phyloP scores from a whole-genome alignment of 2,329 filamentous ascomycete genomes.

The Chaetomium strumarium region DNA sequence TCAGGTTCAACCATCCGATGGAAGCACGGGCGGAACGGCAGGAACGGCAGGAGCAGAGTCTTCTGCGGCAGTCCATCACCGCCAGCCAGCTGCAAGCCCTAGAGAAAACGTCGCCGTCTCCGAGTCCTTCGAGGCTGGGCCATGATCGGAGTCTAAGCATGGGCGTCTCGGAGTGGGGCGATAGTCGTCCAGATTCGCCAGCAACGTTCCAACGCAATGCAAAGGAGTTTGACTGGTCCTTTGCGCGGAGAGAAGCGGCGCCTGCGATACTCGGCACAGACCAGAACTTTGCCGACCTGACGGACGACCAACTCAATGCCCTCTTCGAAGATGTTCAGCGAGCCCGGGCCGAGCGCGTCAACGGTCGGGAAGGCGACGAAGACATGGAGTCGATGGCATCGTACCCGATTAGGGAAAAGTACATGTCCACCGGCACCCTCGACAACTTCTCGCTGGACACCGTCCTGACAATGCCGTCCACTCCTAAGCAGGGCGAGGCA shows the following conservation, averaged over 20 bases:
- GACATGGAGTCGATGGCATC: slow-evolving; percentile 86
- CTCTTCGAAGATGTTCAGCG: slow-evolving; percentile 92
- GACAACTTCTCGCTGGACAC: slow-evolving; percentile 97
- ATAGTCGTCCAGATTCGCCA: slow-evolving; percentile 75
- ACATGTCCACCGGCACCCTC: slow-evolving; percentile 87
- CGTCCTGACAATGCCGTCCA: slow-evolving; percentile 87
- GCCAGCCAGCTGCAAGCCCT: slow-evolving; percentile 56
- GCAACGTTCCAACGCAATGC: slow-evolving; percentile 58
- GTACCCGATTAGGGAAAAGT: slow-evolving; percentile 86
- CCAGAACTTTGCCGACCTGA: slow-evolving; percentile 83
- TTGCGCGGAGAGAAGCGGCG: slow-evolving; percentile 88
- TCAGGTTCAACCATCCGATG: slow-evolving; percentile 95
- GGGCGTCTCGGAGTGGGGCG: slow-evolving; percentile 70
- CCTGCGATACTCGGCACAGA: slow-evolving; percentile 83
- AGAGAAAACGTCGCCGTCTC: slow-evolving; percentile 50
- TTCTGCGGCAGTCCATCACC: slow-evolving; percentile 76
- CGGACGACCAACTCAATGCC: slow-evolving; percentile 88
- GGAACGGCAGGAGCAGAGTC: slow-evolving; percentile 69
- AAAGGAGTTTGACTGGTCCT: slow-evolving; percentile 88
- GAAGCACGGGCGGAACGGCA: slow-evolving; percentile 90
- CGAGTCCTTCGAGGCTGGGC: slow-evolving; percentile 44
- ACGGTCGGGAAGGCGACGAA: slow-evolving; percentile 71
- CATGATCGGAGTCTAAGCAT: slow-evolving; percentile 81
- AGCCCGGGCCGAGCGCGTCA: slow-evolving; percentile 70
- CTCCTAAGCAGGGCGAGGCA: slow-evolving; percentile 70